Evolutionary conservation across 1,284 basidiomycete species (phyloP), one percentile per base, ranked within the genome.

Genomic region (Heterobasidion irregulare): DNA sequence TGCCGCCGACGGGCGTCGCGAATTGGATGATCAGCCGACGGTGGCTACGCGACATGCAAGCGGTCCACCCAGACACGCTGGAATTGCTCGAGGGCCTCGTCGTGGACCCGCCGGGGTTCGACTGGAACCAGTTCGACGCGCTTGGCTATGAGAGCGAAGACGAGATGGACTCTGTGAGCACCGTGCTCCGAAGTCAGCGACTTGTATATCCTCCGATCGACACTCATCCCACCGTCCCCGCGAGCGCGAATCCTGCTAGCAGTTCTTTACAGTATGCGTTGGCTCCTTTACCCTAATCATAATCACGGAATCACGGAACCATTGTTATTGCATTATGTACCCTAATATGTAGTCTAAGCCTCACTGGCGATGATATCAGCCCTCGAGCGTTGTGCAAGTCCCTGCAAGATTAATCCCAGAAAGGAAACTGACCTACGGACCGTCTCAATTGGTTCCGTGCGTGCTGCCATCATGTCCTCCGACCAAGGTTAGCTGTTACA

Each of bases 21-120:
- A 70, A 72, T n/a, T 89, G 86, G 86, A 89, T 89, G 87, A 71
- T 89, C 58, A 88, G 85, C 66, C 75, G 75, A 62, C 68, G 75
- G 19, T 89, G 86, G 86, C 58, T 82, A 51, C 66, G 67, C 41
- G 63, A 66, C 51, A 68, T 75, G 52, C 68, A 70, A 56, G 56
- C 53, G 2, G 66, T 67, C 38, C 75, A 78, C 18, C 74, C 75
- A 2, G 82, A 83, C 61, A 63, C 83, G 2, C 63, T 68, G 9
- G 68, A 69, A 13, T 59, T 68, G 48, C 51, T 85, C 47, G 64
- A 69, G 52, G 75, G 73, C 32, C 60, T 76, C 10, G 67, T 83
- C 4, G 64, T 70, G 9, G 78, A 83, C 45, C 66, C 70, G 1
- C 64, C 68, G 9, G 78, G 74, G 18, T 76, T 79, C 48, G 75